Evolutionary conservation across 805 yeast genomes (phyloP).

Genomic region (Peterozyma xylosa): DNA sequence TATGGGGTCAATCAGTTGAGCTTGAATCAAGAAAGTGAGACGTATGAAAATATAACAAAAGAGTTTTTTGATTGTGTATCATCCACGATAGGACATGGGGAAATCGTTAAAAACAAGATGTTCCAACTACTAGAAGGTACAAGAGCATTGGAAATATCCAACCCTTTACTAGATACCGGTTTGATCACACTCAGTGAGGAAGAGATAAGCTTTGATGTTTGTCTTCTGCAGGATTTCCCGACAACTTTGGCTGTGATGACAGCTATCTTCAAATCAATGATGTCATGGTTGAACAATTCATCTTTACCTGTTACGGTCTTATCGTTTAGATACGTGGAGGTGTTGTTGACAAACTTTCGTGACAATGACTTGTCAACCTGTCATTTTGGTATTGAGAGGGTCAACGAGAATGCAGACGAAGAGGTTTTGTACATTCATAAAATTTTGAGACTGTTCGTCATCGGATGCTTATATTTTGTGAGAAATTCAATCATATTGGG

Average conservation of each 20-base stretch:
- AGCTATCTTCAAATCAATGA: constrained; percentile 42
- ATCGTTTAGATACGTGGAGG: constrained; percentile 67
- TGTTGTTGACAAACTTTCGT: constrained; percentile 26
- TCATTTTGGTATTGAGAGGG: not conserved
- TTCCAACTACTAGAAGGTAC: constrained; percentile 79
- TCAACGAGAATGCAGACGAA: constrained; percentile 5
- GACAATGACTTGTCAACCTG: constrained; percentile 1
- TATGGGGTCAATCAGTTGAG: no score
- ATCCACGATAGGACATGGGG: constrained; percentile 26
- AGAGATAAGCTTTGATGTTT: constrained; percentile 41
- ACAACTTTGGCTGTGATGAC: constrained; percentile 46
- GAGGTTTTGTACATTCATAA: constrained; percentile 33
- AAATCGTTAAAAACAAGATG: constrained; percentile 48
- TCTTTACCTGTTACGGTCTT: constrained; percentile 72
- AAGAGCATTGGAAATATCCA: constrained; percentile 75
- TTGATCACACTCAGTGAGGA: constrained; percentile 37
- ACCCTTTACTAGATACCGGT: constrained; percentile 72
- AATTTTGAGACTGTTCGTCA: constrained; percentile 41
- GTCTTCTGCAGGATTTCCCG: constrained; percentile 25
- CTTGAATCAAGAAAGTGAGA: no score
- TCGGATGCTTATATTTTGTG: constrained; percentile 49
- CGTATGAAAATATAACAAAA: no score
- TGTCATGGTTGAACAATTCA: constrained; percentile 72
- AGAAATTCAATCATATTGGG: constrained; percentile 40
- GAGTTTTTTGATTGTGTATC: no score